Evolutionary conservation across 2,329 filamentous ascomycete genomes (phyloP), one percentile per base, ranked within the genome.

Genomic region (Aplosporella prunicola): DNA sequence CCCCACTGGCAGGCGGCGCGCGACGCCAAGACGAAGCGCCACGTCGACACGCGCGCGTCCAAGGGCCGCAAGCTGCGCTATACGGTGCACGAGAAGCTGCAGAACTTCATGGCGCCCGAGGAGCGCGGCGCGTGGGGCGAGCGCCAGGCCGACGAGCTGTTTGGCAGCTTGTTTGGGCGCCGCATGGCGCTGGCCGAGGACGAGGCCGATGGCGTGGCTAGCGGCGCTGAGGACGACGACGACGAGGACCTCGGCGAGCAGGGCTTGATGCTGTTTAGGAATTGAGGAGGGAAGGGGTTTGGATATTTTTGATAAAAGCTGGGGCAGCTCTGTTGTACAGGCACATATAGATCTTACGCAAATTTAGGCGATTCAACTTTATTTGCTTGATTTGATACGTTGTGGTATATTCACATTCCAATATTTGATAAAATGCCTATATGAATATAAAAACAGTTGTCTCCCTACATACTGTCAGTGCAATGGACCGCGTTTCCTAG

Each of bases 21-120:
- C 54, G 82, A 87, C 51, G 80, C 78, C 39, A 93, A 89, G 68
- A 93, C 81, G 41, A 82, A 82, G 62, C 82, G 84, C 55, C 74
- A 80, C 20, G 83, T 96, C 4, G 91, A 98, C 58, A 88, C 88
- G 14, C 91, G 88, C 57, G 91, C 91, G 1, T 93, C 85, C 57
- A 96, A 96, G 63, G 91, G 91, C 5, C 71, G 91, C 33, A 95
- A 95, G 66, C 75, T 98, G 72, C 74, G 86, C 25, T 98, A 89
- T 62, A 91, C 84, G 11, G 86, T 95, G 30, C 88, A 96, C 55
- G 89, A 96, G 66, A 96, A 96, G 67, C 62, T 98, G 53, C 85
- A 94, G 64, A 95, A 95, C 60, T 96, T 96, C 55, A 95, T 95
- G 87, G 88, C 88, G 9, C 80, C 87, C 0, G 86, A 95, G 57